phyloP scores from a whole-genome alignment of 192 early-diverging fungal species.

The Paraglomus occultum region DNA sequence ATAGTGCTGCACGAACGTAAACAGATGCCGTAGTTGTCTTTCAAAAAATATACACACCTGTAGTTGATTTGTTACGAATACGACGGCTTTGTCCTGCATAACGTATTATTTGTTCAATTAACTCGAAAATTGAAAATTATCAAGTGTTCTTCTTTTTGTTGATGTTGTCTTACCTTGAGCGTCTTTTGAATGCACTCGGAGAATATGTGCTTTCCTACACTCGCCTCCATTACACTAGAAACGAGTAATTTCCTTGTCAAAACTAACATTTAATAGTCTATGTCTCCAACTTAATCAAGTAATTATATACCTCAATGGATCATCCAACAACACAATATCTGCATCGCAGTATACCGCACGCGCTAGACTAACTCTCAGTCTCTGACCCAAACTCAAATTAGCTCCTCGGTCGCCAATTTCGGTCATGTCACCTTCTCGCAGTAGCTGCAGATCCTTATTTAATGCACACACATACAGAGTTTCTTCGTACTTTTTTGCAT shows the following conservation, averaged over 20 bases:
- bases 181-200: constrained; percentile 49
- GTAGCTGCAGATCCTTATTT: constrained; percentile 57
- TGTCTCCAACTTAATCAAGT: not conserved
- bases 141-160: not conserved
- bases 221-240: constrained; percentile 41
- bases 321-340: constrained; percentile 70
- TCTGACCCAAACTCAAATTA: constrained; percentile 73
- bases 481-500: constrained; percentile 56
- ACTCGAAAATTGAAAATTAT: not conserved
- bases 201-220: constrained; percentile 51
- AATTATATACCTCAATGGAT: constrained; percentile 50
- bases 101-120: not conserved
- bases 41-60: constrained; percentile 22
- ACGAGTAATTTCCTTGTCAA: no score
- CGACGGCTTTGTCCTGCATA: constrained; percentile 55
- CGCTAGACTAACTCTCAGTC: constrained; percentile 63
- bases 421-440: constrained; percentile 65
- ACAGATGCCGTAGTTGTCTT: no score
- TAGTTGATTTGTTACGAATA: constrained; percentile 70
- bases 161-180: constrained; percentile 30
- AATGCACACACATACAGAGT: constrained; percentile 62
- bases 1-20: not conserved
- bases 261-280: no score
- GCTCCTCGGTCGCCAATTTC: constrained; percentile 70
- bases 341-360: constrained; percentile 63